These are phyloP conservation scores for Xylogone sp. DNA, from an alignment of 2,329 filamentous ascomycete species.

Conservation along the genomic window DNA sequence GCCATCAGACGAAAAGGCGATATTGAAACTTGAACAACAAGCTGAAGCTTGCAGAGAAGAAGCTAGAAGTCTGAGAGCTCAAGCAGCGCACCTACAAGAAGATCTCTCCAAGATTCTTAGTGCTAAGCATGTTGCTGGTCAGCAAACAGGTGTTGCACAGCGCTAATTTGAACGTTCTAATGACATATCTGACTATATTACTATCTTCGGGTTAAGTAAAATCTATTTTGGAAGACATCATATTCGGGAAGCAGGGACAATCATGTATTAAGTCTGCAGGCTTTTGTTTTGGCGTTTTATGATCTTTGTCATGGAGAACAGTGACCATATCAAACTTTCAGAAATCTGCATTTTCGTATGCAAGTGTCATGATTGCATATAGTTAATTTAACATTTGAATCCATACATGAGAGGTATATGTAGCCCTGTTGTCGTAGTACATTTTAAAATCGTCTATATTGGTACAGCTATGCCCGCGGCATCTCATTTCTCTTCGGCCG, in stretches of 20 bases:
- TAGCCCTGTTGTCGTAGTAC: background rate
- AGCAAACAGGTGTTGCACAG: background rate
- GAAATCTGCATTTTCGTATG: too few species aligned
- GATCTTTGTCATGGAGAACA: too few species aligned
- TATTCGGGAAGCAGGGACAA: too few species aligned
- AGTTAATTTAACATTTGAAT: background rate
- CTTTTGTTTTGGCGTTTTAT: too few species aligned
- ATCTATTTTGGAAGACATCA: background rate
- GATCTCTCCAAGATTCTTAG: slow-evolving; percentile 17
- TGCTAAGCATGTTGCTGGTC: background rate
- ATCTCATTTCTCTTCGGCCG: background rate
- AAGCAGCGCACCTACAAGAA: slow-evolving; percentile 18
- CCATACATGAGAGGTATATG: background rate
- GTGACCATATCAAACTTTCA: too few species aligned
- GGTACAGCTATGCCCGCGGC: background rate
- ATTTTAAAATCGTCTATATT: background rate
- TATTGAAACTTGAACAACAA: slow-evolving; percentile 16
- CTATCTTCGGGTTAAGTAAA: background rate
- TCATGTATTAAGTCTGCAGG: too few species aligned
- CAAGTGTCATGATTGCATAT: too few species aligned
- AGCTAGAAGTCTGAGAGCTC: slow-evolving; percentile 18
- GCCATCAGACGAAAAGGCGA: background rate
- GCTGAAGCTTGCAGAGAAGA: slow-evolving; percentile 17
- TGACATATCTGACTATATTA: too few species aligned
- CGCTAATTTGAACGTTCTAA: background rate